These are phyloP conservation scores for Escallonia herrerae DNA, from an alignment of 129 eudicot species.

Conservation along the genomic window DNA sequence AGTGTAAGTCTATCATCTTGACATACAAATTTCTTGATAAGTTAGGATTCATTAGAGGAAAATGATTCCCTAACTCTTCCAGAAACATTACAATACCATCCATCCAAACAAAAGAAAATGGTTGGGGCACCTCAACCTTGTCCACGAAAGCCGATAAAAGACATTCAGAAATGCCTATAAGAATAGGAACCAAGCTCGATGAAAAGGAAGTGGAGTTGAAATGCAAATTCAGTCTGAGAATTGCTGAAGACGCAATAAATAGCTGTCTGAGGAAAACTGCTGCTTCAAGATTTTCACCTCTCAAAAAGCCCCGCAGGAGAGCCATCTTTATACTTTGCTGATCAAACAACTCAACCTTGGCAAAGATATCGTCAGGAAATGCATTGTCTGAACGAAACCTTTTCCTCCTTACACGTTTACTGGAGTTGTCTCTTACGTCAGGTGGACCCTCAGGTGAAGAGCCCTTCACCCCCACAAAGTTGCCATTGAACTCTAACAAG, in stretches of 20 bases:
- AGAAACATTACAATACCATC: slow-evolving; percentile 71
- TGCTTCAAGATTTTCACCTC: slow-evolving; percentile 61
- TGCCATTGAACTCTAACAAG: slow-evolving; percentile 5
- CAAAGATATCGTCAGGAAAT: slow-evolving; percentile 19
- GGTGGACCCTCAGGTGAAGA: neutral
- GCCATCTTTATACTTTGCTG: slow-evolving; percentile 15
- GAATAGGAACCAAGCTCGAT: slow-evolving; percentile 30
- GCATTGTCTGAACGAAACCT: slow-evolving; percentile 17
- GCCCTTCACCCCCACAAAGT: neutral
- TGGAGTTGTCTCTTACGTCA: neutral
- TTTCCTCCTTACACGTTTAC: slow-evolving; percentile 10
- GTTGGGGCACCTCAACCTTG: slow-evolving; percentile 26
- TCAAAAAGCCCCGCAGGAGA: slow-evolving; percentile 33
- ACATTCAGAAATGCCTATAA: slow-evolving; percentile 38
- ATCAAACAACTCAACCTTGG: slow-evolving; percentile 15
- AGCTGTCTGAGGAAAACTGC: slow-evolving; percentile 57
- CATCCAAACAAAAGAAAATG: slow-evolving; percentile 39
- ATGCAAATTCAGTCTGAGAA: slow-evolving; percentile 49
- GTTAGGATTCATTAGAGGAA: slow-evolving; percentile 26
- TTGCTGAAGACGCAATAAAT: slow-evolving; percentile 57
- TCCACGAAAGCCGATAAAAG: slow-evolving; percentile 50
- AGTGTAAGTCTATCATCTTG: slow-evolving; percentile 55
- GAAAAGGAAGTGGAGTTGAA: slow-evolving; percentile 30
- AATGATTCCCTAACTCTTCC: slow-evolving; percentile 64
- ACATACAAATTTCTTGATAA: slow-evolving; percentile 37